These are phyloP conservation scores for Cercophora sp. DNA, from an alignment of 495 filamentous ascomycete genomes.

Conservation along the genomic window DNA sequence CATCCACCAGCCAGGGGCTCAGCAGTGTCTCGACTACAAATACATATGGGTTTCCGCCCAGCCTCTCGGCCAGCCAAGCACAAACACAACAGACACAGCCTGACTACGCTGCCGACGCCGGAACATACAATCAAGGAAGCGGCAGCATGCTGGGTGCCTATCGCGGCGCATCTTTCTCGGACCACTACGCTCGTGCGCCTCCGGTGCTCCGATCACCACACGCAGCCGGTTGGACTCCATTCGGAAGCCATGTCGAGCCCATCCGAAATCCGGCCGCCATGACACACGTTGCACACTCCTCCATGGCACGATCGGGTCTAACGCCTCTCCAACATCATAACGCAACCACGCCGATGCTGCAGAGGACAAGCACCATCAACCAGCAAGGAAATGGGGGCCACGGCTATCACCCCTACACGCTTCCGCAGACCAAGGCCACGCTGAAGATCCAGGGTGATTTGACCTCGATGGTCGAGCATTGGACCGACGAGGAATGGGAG, in stretches of 20 bases:
- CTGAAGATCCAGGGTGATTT: constrained; percentile 84
- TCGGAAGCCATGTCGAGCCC: constrained; percentile 38
- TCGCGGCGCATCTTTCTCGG: constrained; percentile 38
- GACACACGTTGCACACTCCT: constrained; percentile 24
- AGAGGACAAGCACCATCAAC: constrained; percentile 80
- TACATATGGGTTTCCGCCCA: constrained; percentile 44
- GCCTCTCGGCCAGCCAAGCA: constrained; percentile 27
- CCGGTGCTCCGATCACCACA: constrained; percentile 48
- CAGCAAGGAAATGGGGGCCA: constrained; percentile 45
- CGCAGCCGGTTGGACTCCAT: constrained; percentile 40
- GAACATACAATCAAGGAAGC: constrained; percentile 36
- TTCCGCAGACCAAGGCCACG: constrained; percentile 82
- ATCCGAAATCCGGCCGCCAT: constrained; percentile 35
- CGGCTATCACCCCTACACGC: constrained; percentile 72
- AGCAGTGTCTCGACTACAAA: constrained; percentile 36
- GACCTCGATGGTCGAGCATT: constrained; percentile 69
- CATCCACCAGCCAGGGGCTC: constrained; percentile 27
- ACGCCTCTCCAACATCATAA: constrained; percentile 32
- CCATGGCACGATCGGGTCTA: constrained; percentile 39
- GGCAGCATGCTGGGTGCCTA: constrained; percentile 46
- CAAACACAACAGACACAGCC: constrained; percentile 20
- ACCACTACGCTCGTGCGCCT: constrained; percentile 43
- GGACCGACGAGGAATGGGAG: constrained; percentile 75
- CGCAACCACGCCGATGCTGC: constrained; percentile 59
- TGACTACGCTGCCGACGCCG: constrained; percentile 28